Base-by-base conservation (phyloP, 306 rosid species). In the Ziziphus jujuba region DNA sequence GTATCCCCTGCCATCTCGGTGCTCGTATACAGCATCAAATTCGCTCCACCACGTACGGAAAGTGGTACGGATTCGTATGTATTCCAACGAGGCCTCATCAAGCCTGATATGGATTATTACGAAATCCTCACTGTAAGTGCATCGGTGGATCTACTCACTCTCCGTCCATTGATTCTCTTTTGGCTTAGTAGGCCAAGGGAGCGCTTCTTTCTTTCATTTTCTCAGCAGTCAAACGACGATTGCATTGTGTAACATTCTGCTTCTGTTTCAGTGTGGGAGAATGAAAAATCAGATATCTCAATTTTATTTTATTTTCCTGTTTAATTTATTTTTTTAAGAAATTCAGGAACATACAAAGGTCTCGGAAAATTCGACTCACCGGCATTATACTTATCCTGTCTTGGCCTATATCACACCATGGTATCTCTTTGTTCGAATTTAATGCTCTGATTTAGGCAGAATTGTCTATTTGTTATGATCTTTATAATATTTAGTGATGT, bases 341-440 rank as follows among this genome's bases (percentile, higher is more conserved):
- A 22, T 64, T 75, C 75, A 93, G 99, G 99, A 89, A 76, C 78
- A 90, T 75, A 61, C 78, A 2, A 77, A 54, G 61, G 90, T 82
- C 2, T 78, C 92, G 1, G 88, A 77, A 64, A 88, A 90, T 75
- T 31, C 44, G 16, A 83, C 86, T 28, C 70, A 23, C 48, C 87
- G 91, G 80, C 87, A 77, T 63, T 85, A 84, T 74, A 67, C 24
- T 16, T 83, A 84, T 75, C 97, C 96, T 52, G 89, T 80, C 33
- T 91, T 93, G 79, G 97, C 86, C 71, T 93, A 90, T 85, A 81
- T 93, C 61, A 93, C 99, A 69, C 96, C 97, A 43, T 93, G 99
- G 99, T 93, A 61, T 68, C 61, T 64, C 33, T 28, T 47, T 22
- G 23, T 15, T 21, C 38, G 23, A 38, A 47, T 7, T 64, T 48